Percentiles rank a stretch among this genome's conserved stretches.
These are phyloP conservation scores for Hypoxylon trugodes DNA, from an alignment of 495 filamentous ascomycete species.

Conservation along the genomic window DNA sequence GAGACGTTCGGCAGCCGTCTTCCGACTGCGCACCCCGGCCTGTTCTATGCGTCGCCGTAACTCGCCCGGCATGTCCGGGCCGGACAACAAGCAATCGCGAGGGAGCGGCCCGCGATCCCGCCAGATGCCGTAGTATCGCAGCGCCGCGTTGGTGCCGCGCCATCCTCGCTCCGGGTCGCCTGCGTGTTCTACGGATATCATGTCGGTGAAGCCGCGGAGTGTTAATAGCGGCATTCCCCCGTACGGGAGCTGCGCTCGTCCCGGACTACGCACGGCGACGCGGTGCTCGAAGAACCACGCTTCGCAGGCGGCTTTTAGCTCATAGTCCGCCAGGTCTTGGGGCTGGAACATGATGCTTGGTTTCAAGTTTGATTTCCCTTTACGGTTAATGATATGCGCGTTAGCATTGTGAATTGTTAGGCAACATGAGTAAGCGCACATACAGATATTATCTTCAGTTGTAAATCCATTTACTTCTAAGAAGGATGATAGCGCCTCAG, in stretches of 20 bases:
- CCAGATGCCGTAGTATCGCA: conserved; percentile 17
- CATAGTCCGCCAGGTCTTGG: conserved; percentile 19
- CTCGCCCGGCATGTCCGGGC: conserved; percentile 2
- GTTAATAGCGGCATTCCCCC: conserved; percentile 29
- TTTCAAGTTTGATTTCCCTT: conserved; percentile 9
- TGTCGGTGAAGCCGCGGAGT: conserved; percentile 4
- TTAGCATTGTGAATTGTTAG: too few species aligned
- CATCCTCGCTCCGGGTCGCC: neutral
- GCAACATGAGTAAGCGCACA: neutral
- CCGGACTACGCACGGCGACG: conserved; percentile 7
- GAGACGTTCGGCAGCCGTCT: conserved; percentile 1
- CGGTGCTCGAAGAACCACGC: conserved; percentile 14
- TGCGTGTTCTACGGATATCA: conserved; percentile 11
- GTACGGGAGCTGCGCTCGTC: conserved; percentile 11
- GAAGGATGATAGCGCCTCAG: conserved; percentile 24
- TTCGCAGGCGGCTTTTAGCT: conserved; percentile 18
- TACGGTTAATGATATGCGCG: neutral
- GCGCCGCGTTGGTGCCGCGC: conserved; percentile 4
- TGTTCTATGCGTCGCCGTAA: neutral
- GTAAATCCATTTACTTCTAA: conserved; percentile 10
- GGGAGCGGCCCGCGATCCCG: conserved; percentile 1
- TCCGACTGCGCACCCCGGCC: neutral
- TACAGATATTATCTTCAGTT: conserved; percentile 17
- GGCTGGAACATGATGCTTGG: conserved; percentile 1
- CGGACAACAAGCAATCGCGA: neutral